Evolutionary conservation across 805 yeast species (phyloP), one percentile per base, ranked within the genome.

Genomic region (Limtongia smithiae): DNA sequence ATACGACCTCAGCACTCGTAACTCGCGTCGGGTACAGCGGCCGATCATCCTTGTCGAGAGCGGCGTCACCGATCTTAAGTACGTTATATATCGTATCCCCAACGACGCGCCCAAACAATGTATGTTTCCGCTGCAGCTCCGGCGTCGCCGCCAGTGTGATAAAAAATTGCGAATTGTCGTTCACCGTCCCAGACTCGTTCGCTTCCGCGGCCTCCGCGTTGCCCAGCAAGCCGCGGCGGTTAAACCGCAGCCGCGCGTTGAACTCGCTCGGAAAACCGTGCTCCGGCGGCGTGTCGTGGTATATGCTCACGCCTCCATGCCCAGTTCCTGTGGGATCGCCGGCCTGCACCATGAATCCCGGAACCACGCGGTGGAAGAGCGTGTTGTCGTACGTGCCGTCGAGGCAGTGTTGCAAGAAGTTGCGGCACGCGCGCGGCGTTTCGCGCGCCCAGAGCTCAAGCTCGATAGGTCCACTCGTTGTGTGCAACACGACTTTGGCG

Each of bases 401-500:
- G 14, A 71, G 36, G 55, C 83, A 76, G 32, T 68, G 70, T 43
- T 71, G 69, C n/a, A 84, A 60, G 57, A 84, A 82, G 33, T 61
- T 59, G 31, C 72, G 60, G 27, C 75, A 60, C 1, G 79, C 72
- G 0, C 55, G 52, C 0, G 89, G 88, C 2, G 76, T 65, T 61
- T 85, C 87, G 57, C 78, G 78, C 11, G 89, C 85, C 81, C 83
- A 85, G 5, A 84, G 62, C 49, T 80, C 89, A 1, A 83, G 64
- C 22, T 73, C 78, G 0, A 84, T 64, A 2, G 70, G 65, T 0
- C 91, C 91, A 47, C 78, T 79, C 2, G 76, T 68, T 0, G 91
- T 83, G 15, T 64, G 57, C 2, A 85, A 52, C 2, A 70, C 62
- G n/a, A 80, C 82, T 55, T 75, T 77, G 3, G 83, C 85, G 8